phyloP scores from a whole-genome alignment of 2,329 filamentous ascomycete species.

The Aspergillus clavatus region DNA sequence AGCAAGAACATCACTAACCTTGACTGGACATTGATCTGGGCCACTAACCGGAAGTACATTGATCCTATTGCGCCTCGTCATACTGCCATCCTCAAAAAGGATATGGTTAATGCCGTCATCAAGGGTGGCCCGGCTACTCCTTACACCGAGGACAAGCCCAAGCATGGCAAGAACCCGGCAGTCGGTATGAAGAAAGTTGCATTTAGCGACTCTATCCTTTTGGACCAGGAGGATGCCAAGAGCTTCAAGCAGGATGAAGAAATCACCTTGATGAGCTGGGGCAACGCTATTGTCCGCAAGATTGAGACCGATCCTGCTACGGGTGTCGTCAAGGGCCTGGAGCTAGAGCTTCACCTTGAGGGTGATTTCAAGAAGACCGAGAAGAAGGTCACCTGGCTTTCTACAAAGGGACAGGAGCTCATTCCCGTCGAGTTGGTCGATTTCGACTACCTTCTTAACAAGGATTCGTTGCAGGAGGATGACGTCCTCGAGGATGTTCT shows the following conservation, averaged over 20 bases:
- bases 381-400: slow-evolving; percentile 96
- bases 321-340: slow-evolving; percentile 62
- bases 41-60: slow-evolving; percentile 72
- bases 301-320: slow-evolving; percentile 46
- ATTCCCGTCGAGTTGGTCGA: slow-evolving; percentile 83
- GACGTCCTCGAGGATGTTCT: slow-evolving; percentile 81
- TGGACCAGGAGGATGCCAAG: slow-evolving; percentile 84
- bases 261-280: slow-evolving; percentile 96
- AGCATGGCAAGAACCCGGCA: slow-evolving; percentile 83
- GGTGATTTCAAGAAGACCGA: slow-evolving; percentile 93
- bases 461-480: slow-evolving; percentile 87
- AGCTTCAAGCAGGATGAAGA: slow-evolving; percentile 80
- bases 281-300: slow-evolving; percentile 52
- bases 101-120: slow-evolving; percentile 66
- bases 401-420: slow-evolving; percentile 68
- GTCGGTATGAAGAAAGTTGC: slow-evolving; percentile 82
- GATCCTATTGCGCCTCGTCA: slow-evolving; percentile 70
- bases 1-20: slow-evolving; percentile 47
- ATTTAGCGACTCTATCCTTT: slow-evolving; percentile 67
- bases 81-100: slow-evolving; percentile 66
- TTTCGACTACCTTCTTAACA: slow-evolving; percentile 91
- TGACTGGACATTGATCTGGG: slow-evolving; percentile 48
- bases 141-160: slow-evolving; percentile 69
- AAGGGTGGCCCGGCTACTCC: slow-evolving; percentile 60
- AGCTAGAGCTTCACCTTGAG: slow-evolving; percentile 81